Base-by-base conservation (phyloP, 805 yeast genomes). In the Metschnikowia santaceciliae region DNA sequence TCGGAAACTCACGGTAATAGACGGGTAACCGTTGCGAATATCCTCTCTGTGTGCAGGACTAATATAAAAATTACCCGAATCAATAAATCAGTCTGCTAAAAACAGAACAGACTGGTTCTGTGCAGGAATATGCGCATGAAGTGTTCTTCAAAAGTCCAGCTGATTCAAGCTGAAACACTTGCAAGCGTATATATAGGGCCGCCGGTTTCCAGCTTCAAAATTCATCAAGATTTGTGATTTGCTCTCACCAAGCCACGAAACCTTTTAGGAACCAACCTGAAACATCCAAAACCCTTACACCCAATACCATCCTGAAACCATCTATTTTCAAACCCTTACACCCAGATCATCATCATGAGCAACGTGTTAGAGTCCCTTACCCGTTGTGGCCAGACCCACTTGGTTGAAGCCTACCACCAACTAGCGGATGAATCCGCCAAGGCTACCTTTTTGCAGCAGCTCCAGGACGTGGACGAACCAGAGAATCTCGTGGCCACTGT, bases 351-450 rank as follows among this genome's bases (percentile, higher is more conserved):
- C 11, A 8, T 5, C 17, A 34, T 35, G 40, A 35, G 20, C 32
- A 6, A 14, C 32, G 33, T 44, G 17, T 44, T 44, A 33, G 40
- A 44, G 3, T 17, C 41, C n/a, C 20, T 44, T 17, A 8, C 33
- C 32, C 47, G 47, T 17, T 35, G 47, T 14, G 76, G 77, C 7
- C 89, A 83, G 62, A 61, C 57, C 2, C 86, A 82, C 51, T 58
- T 83, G 15, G 82, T 82, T 62, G 62, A 69, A 30, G 76, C 74
- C 54, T 77, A 76, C 71, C 75, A 75, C 38, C 44, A 59, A 11
- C 66, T 83, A 40, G 38, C 65, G 4, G 50, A 55, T 1, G 64
- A 54, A 14, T 57, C 80, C 48, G 50, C 47, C 36, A 72, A 75
- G 57, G 52, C 57, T 1, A 34, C 53, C 15, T 73, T 79, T 13